A percentile compares a stretch with the other conserved stretches of the same genome.
phyloP scores from a whole-genome alignment of 257 asterid genomes.

The Gentiana macrophylla region DNA sequence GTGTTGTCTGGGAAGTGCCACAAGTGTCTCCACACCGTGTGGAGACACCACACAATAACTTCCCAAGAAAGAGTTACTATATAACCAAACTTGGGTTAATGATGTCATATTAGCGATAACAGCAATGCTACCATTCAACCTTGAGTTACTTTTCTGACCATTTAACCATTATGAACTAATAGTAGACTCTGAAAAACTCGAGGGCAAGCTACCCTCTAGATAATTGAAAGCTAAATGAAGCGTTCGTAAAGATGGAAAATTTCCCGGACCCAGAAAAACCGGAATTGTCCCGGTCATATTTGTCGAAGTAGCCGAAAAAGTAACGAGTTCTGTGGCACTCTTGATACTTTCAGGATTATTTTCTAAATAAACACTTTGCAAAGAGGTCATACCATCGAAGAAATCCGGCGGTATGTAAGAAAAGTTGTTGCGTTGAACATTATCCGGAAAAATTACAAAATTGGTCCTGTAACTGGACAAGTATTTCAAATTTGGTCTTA shows the following conservation, averaged over 20 bases:
- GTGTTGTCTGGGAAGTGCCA: too few species aligned
- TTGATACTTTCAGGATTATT: slow-evolving; percentile 45
- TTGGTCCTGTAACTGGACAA: too few species aligned
- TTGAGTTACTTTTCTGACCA: slow-evolving; percentile 31
- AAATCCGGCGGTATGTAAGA: slow-evolving; percentile 57
- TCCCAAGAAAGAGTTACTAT: slow-evolving; percentile 38
- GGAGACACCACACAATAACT: too few species aligned
- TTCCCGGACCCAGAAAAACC: slow-evolving; percentile 32
- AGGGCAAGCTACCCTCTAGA: slow-evolving; percentile 61
- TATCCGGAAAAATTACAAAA: slow-evolving; percentile 17
- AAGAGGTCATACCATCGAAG: slow-evolving; percentile 60
- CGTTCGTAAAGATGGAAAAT: slow-evolving; percentile 28
- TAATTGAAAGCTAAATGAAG: slow-evolving; percentile 42
- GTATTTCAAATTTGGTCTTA: too few species aligned
- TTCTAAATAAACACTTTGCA: slow-evolving; percentile 47
- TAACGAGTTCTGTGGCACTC: slow-evolving; percentile 24
- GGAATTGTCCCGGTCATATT: slow-evolving; percentile 54
- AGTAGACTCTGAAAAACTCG: slow-evolving; percentile 36
- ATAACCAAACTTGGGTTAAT: slow-evolving; percentile 49
- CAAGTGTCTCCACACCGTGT: too few species aligned
- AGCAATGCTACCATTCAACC: slow-evolving; percentile 40
- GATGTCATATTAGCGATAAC: slow-evolving; percentile 51
- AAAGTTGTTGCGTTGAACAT: slow-evolving; percentile 45
- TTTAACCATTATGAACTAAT: slow-evolving; percentile 55
- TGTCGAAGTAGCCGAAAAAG: slow-evolving; percentile 49